Conservation (phyloP, 2,329 filamentous ascomycete species). For the Boeremia exigua region DNA sequence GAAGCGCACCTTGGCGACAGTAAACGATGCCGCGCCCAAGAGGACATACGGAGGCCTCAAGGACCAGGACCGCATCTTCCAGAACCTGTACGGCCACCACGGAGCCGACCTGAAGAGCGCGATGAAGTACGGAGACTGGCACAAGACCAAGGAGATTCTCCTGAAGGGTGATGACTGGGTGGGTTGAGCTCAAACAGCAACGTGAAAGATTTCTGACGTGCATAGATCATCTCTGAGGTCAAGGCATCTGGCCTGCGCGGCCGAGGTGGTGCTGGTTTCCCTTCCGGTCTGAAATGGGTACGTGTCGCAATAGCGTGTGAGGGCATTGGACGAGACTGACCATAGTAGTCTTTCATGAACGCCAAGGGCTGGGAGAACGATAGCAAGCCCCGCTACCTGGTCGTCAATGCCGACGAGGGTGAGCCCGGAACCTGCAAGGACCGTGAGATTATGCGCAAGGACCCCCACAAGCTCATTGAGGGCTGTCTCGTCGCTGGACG, state of each 20-base stretch:
- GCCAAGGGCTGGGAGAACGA: slow-evolving; percentile 99
- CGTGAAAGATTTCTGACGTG: slow-evolving; percentile 25
- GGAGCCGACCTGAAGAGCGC: slow-evolving; percentile 90
- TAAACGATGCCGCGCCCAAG: slow-evolving; percentile 61
- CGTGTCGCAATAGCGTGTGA: slow-evolving; percentile 17
- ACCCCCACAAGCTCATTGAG: slow-evolving; percentile 98
- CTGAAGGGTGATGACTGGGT: slow-evolving; percentile 96
- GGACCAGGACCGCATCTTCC: slow-evolving; percentile 98
- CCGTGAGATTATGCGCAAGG: slow-evolving; percentile 99
- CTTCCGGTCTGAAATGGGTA: slow-evolving; percentile 99
- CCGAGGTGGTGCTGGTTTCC: slow-evolving; percentile 96
- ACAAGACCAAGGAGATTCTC: slow-evolving; percentile 99
- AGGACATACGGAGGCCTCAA: slow-evolving; percentile 81
- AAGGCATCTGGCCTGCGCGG: slow-evolving; percentile 96
- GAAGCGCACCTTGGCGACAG: slow-evolving; percentile 71
- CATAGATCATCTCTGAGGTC: slow-evolving; percentile 89
- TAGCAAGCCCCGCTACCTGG: slow-evolving; percentile 90
- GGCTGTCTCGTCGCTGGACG: slow-evolving; percentile 94
- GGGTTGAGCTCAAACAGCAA: slow-evolving; percentile 22
- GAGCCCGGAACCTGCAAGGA: slow-evolving; percentile 99
- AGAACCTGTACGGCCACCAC: slow-evolving; percentile 95
- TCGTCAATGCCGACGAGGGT: slow-evolving; percentile 98
- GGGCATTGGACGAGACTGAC: slow-evolving; percentile 24
- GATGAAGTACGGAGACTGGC: slow-evolving; percentile 98
- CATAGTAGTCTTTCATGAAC: slow-evolving; percentile 93